Percentiles rank a stretch among this genome's conserved stretches.
phyloP scores from a whole-genome alignment of 306 rosid genomes.

The Canavalia ensiformis region DNA sequence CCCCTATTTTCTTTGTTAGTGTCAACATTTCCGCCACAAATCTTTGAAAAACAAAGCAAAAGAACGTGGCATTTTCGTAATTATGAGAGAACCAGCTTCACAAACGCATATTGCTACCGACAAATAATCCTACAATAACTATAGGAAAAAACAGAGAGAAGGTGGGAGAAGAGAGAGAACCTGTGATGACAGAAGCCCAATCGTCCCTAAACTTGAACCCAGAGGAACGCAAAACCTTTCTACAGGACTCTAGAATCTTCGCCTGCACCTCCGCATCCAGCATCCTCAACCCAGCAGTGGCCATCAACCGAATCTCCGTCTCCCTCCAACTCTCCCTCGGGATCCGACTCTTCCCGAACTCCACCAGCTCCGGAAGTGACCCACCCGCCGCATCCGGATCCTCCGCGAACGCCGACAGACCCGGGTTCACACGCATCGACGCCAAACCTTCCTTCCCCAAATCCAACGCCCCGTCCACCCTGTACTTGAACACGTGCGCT shows the following conservation, averaged over 20 bases:
- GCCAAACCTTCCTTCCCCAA: conserved; percentile 64
- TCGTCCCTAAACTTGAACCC: conserved; percentile 81
- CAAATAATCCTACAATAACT: not conserved
- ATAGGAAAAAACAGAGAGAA: not conserved
- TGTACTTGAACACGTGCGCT: conserved; percentile 73
- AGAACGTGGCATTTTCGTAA: too few relatives aligned
- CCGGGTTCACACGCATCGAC: conserved; percentile 82
- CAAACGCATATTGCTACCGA: not conserved
- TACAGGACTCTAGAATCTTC: conserved; percentile 73
- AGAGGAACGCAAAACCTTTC: conserved; percentile 62
- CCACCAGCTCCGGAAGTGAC: conserved; percentile 70
- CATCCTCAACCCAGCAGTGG: conserved; percentile 92
- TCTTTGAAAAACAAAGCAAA: not conserved
- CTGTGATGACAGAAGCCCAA: conserved; percentile 92
- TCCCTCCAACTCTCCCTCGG: conserved; percentile 76
- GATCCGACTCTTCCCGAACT: conserved; percentile 69
- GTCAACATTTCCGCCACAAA: not conserved
- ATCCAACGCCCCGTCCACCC: conserved; percentile 48
- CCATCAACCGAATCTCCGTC: conserved; percentile 91
- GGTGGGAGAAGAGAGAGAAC: conserved; percentile 46
- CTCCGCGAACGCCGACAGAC: conserved; percentile 72
- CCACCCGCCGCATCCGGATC: conserved; percentile 69
- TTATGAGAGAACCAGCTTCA: too few relatives aligned
- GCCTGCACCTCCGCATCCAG: conserved; percentile 61
- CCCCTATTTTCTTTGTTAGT: not conserved